Conservation (phyloP, 768 basidiomycete genomes). For the Boletus reticulatus region DNA sequence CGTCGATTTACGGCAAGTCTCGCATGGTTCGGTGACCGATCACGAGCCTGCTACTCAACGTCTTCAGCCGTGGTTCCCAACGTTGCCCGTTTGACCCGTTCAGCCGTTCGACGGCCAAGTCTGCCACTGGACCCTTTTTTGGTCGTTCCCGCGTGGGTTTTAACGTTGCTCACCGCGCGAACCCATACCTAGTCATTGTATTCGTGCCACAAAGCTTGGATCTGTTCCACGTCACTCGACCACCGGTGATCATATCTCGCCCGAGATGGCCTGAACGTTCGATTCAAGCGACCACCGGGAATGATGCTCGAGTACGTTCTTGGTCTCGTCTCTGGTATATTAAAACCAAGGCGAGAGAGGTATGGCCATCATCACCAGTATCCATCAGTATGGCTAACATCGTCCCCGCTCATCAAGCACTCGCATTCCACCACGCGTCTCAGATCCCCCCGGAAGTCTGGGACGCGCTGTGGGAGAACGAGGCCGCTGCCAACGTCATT, state of each 20-base stretch:
- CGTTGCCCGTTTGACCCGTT: neutral
- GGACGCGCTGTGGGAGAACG: constrained; percentile 24
- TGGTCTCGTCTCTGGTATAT: neutral
- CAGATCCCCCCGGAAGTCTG: constrained; percentile 26
- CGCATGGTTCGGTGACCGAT: neutral
- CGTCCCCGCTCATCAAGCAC: neutral
- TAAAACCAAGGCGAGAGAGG: neutral
- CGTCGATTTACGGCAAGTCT: neutral
- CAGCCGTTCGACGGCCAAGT: neutral
- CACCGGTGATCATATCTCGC: neutral
- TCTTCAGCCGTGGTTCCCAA: neutral
- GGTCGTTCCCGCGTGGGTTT: neutral
- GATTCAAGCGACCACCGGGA: neutral
- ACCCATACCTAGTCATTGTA: neutral
- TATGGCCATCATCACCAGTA: neutral
- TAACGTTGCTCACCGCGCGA: constrained; percentile 1
- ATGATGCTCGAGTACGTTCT: neutral
- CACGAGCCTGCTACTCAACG: neutral
- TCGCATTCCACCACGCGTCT: constrained; percentile 2
- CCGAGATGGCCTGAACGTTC: constrained; percentile 1
- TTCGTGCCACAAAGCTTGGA: neutral
- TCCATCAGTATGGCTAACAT: constrained; percentile 9
- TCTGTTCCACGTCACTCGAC: neutral
- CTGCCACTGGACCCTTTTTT: neutral
- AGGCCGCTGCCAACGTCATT: constrained; percentile 38